Base-by-base conservation (phyloP, 2,329 filamentous ascomycete species). In the Stemphylium vesicarium region DNA sequence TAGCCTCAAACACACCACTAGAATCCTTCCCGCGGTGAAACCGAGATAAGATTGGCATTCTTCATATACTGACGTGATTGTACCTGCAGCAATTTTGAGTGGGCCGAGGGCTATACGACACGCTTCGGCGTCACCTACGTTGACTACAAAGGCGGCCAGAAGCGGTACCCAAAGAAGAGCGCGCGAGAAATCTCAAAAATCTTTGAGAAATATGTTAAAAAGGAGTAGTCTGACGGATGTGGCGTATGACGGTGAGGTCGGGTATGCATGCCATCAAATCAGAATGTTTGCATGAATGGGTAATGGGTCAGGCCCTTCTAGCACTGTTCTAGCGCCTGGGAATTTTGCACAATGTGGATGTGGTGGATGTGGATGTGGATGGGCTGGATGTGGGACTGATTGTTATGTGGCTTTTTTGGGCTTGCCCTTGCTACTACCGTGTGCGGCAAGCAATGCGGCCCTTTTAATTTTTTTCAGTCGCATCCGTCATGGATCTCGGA, bases 21-120 rank as follows among this genome's bases (percentile, higher is more conserved):
- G 18, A 41, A 18, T 29, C 45, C 33, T 44, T 48, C 39, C 36
- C 29, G 20, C 15, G 16, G 4, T 32, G 15, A 13, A 43, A 43
- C 15, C 26, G 10, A 29, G 26, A 29, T 29, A 29, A 43, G 40
- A 43, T 47, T 38, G 24, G 26, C 33, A 40, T 33, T 38, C 5
- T 29, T 11, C 26, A 31, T 41, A 31, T 41, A 39, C 52, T 56
- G 32, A 56, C 39, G 26, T 38, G 12, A 37, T n/a, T 53, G 38
- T 64, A 54, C 60, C 51, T 67, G 50, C 67, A 85, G 82, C 77
- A 94, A 94, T 80, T 94, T 94, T 68, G 91, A 94, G 77, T 94
- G 90, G 90, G 90, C 91, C n/a, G 91, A 96, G 74, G 91, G 91
- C 10, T 96, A 94, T 71, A 88, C 91, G 78, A 95, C 91, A 38